Conservation (phyloP, 1,139 yeast species). For the Suhomyces coccinellae region DNA sequence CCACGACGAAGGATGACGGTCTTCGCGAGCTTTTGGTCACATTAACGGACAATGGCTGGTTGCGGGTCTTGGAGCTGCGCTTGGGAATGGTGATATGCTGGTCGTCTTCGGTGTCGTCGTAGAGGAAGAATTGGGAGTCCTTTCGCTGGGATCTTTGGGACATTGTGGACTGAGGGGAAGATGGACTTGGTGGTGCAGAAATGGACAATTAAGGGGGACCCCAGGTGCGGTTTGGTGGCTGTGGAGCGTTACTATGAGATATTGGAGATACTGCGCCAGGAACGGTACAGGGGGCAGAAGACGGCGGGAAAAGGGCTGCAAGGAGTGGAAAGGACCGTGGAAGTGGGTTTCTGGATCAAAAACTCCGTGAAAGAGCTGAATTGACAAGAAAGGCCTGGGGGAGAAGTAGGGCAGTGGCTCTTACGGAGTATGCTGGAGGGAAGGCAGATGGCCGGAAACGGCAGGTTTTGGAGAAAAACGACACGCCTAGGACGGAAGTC, state of each 20-base stretch:
- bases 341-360: too few relatives aligned
- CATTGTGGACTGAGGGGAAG: not conserved
- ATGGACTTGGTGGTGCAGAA: not conserved
- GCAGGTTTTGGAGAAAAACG: too few relatives aligned
- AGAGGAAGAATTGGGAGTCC: constrained; percentile 13
- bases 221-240: not conserved
- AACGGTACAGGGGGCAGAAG: too few relatives aligned
- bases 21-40: constrained; percentile 10
- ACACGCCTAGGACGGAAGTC: too few relatives aligned
- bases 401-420: too few relatives aligned
- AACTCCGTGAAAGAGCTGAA: too few relatives aligned
- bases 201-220: not conserved
- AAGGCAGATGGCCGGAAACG: too few relatives aligned
- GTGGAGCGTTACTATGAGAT: not conserved
- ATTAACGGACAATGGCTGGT: constrained; percentile 3
- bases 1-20: constrained; percentile 9
- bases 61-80: constrained; percentile 2
- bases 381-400: too few relatives aligned
- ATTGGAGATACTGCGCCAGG: too few relatives aligned
- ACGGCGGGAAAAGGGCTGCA: too few relatives aligned
- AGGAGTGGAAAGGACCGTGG: too few relatives aligned
- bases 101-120: constrained; percentile 13
- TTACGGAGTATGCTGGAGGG: too few relatives aligned
- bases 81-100: constrained; percentile 10
- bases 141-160: not conserved